Evolutionary conservation across 2,329 filamentous ascomycete genomes (phyloP), one percentile per base, ranked within the genome.

Genomic region (Cercospora sesami): DNA sequence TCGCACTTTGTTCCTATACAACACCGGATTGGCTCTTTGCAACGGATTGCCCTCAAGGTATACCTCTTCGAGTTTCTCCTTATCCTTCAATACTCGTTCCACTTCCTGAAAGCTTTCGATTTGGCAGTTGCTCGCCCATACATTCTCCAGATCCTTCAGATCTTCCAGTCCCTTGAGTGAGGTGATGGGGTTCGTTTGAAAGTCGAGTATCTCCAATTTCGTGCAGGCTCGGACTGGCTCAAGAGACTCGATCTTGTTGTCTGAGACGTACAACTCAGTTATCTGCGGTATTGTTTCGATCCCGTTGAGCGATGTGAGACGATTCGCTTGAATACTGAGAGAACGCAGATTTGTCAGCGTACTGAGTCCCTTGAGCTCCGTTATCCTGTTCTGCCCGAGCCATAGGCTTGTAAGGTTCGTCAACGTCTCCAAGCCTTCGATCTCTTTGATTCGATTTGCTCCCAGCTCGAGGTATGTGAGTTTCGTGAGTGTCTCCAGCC

Each of bases 301-400:
- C 2, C 93, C 93, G 10, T 88, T 84, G 16, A 99, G 86, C 71
- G 89, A 86, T 66, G 88, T 90, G 73, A 99, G 91, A 61, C 95
- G 91, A 83, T 99, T 99, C 48, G 93, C 95, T 81, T 98, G 95
- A 74, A 99, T 93, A 75, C 92, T 96, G 63, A 99, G 88, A 61
- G 98, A 92, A 71, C 90, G 90, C 57, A 99, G 86, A 73, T 91
- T 94, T 8, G 88, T 85, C 30, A 99, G 85, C 0, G 87, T 86
- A n/a, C 85, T 85, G 16, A 98, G 86, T 63, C 92, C 90, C 71
- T 87, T 89, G 70, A 98, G 88, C 75, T 93, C 87, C 0, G 90
- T 91, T 74, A 99, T 97, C 78, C 96, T 97, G 83, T 97, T 97
- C 85, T 97, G 98, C 67, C 92, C 95, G 18, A 98, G 82, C 94